phyloP scores from a whole-genome alignment of 169 alveolate genomes.

The Besnoitia besnoiti region DNA sequence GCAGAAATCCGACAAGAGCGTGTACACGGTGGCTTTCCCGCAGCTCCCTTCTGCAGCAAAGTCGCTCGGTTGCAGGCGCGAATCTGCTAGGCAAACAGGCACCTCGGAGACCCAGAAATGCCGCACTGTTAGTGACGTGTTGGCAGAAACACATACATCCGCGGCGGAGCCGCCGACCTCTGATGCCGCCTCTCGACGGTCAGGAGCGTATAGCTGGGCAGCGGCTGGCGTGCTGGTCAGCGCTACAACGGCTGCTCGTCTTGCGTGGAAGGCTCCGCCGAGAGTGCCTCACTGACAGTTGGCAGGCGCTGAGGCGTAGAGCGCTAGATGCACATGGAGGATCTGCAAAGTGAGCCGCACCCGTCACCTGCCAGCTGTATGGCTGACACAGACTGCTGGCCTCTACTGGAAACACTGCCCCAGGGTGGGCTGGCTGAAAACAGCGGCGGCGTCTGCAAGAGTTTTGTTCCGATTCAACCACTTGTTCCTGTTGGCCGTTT shows the following conservation, averaged over 20 bases:
- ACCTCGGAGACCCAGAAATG: neutral
- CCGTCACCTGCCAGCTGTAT: too few relatives aligned
- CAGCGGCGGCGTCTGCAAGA: too few relatives aligned
- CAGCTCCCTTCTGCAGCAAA: neutral
- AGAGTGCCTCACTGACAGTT: too few relatives aligned
- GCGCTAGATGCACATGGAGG: too few relatives aligned
- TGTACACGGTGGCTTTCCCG: neutral
- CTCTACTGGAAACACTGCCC: too few relatives aligned
- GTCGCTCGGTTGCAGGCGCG: neutral
- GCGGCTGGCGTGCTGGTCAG: neutral
- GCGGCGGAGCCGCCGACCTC: neutral
- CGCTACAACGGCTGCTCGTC: neutral
- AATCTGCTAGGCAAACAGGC: neutral
- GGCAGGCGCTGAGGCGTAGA: too few relatives aligned
- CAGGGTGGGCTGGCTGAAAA: too few relatives aligned
- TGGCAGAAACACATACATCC: neutral
- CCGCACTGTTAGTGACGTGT: neutral
- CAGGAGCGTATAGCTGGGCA: neutral
- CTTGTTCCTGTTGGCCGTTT: too few relatives aligned
- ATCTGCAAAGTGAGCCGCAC: too few relatives aligned
- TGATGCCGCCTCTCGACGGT: neutral
- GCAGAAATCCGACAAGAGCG: neutral
- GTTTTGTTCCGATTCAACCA: too few relatives aligned
- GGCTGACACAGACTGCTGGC: too few relatives aligned
- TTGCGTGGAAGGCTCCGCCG: neutral